phyloP scores from a whole-genome alignment of 2,329 filamentous ascomycete species.

The Pyrenophora seminiperda region DNA sequence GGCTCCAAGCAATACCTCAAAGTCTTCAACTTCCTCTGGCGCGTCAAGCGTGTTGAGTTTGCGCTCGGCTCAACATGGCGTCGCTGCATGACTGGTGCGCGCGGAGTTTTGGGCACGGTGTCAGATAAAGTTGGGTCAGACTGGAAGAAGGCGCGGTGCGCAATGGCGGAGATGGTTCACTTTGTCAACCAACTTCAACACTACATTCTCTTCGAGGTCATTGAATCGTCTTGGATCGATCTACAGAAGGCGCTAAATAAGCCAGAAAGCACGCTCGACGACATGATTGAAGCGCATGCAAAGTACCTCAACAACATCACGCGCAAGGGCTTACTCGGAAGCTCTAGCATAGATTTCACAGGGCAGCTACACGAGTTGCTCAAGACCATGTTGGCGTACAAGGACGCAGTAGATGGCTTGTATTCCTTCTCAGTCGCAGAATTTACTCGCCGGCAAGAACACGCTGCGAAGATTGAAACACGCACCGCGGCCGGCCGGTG shows the following conservation, averaged over 20 bases:
- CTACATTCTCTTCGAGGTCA: slow-evolving; percentile 98
- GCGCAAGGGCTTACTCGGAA: slow-evolving; percentile 89
- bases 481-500: slow-evolving; percentile 68
- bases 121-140: slow-evolving; percentile 74
- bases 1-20: slow-evolving; percentile 96
- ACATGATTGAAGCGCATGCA: slow-evolving; percentile 89
- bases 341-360: slow-evolving; percentile 74
- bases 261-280: slow-evolving; percentile 89
- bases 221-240: slow-evolving; percentile 93
- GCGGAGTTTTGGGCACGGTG: slow-evolving; percentile 82
- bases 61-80: slow-evolving; percentile 90
- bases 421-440: slow-evolving; percentile 96
- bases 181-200: slow-evolving; percentile 97
- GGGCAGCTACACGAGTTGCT: slow-evolving; percentile 90
- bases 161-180: slow-evolving; percentile 96
- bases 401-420: slow-evolving; percentile 88
- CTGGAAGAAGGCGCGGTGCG: slow-evolving; percentile 89
- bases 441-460: slow-evolving; percentile 88
- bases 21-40: slow-evolving; percentile 98
- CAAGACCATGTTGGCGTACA: slow-evolving; percentile 91
- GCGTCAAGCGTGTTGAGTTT: slow-evolving; percentile 97
- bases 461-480: slow-evolving; percentile 72
- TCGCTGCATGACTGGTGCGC: slow-evolving; percentile 90
- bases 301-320: slow-evolving; percentile 93
- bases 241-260: slow-evolving; percentile 81